Conservation (phyloP, 805 yeast species). For the Teunomyces cretensis region DNA sequence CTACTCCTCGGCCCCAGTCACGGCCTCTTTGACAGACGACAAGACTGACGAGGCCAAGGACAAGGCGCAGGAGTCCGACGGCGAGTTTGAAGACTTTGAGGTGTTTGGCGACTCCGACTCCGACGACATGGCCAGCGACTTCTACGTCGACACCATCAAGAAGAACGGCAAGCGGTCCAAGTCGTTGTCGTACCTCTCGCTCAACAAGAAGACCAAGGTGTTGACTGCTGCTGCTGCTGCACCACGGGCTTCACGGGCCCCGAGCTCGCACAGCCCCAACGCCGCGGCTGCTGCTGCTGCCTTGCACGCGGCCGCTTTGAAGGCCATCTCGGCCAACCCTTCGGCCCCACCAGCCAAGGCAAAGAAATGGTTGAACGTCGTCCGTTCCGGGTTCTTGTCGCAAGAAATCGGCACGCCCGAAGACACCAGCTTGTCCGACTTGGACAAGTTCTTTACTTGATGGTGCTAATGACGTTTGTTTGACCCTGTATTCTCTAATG, state of each 20-base stretch:
- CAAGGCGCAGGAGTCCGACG: slow-evolving; percentile 33
- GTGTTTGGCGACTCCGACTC: slow-evolving; percentile 43
- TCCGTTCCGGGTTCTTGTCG: slow-evolving; percentile 72
- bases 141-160: slow-evolving; percentile 40
- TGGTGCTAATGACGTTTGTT: background rate
- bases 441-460: slow-evolving; percentile 40
- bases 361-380: slow-evolving; percentile 69
- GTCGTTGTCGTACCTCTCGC: slow-evolving; percentile 57
- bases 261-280: slow-evolving; percentile 55
- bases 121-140: slow-evolving; percentile 24
- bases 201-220: slow-evolving; percentile 47
- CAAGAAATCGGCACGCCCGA: slow-evolving; percentile 82
- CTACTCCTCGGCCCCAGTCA: slow-evolving; percentile 74
- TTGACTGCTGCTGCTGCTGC: slow-evolving; percentile 82
- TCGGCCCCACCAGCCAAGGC: slow-evolving; percentile 14
- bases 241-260: slow-evolving; percentile 69
- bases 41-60: slow-evolving; percentile 6
- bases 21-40: slow-evolving; percentile 54
- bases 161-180: slow-evolving; percentile 60
- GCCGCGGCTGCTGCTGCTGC: slow-evolving; percentile 79
- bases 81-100: slow-evolving; percentile 50
- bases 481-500: no score
- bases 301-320: slow-evolving; percentile 63
- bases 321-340: slow-evolving; percentile 39
- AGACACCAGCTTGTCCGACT: slow-evolving; percentile 69